Evolutionary conservation across 352 stramenopile species (phyloP).

Genomic region (Aphanomyces invadans): DNA sequence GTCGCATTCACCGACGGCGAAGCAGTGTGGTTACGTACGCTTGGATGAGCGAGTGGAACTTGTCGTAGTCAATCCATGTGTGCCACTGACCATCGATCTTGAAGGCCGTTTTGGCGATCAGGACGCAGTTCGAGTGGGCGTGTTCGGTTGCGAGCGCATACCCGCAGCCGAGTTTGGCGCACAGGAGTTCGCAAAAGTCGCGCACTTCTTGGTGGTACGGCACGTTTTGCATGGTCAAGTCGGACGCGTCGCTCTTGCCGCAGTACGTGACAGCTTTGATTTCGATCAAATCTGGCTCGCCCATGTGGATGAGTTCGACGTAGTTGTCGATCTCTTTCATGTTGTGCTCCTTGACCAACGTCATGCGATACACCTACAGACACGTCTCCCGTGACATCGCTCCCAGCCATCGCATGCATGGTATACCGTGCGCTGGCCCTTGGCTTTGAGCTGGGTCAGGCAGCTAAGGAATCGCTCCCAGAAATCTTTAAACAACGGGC

Average conservation of each 20-base stretch:
- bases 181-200: conserved; percentile 81
- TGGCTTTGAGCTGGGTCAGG: conserved; percentile 87
- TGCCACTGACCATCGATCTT: conserved; percentile 89
- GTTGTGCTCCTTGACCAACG: conserved; percentile 98
- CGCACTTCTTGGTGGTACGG: conserved; percentile 97
- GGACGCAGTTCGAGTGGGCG: conserved; percentile 93
- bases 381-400: not conserved
- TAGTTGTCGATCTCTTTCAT: conserved; percentile 95
- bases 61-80: conserved; percentile 99
- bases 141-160: conserved; percentile 95
- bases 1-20: not conserved
- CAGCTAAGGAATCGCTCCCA: conserved; percentile 94
- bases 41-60: conserved; percentile 88
- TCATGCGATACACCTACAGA: conserved; percentile 86
- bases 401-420: not conserved
- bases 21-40: too few species aligned
- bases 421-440: conserved; percentile 89
- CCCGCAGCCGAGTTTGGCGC: conserved; percentile 62
- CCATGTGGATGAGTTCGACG: conserved; percentile 88
- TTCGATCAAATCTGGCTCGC: conserved; percentile 89
- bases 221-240: conserved; percentile 97
- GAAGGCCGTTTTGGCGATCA: conserved; percentile 90
- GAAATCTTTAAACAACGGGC: conserved; percentile 95
- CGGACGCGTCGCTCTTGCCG: conserved; percentile 95
- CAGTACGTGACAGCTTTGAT: conserved; percentile 99